Conservation (phyloP, 345 rosid genomes). For the Sonneratia caseolaris region DNA sequence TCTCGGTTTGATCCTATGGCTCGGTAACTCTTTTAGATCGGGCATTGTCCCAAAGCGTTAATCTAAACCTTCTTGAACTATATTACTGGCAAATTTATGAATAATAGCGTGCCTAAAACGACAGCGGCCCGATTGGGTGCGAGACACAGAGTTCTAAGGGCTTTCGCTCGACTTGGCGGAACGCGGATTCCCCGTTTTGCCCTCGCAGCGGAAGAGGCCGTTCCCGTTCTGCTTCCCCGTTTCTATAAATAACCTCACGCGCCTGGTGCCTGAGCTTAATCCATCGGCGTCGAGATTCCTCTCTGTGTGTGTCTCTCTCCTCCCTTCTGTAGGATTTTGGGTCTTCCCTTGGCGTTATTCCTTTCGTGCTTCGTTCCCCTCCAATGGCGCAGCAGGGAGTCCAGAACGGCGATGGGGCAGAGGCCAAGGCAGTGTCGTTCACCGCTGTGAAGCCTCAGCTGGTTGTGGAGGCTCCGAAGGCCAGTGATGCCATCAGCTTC, state of each 20-base stretch:
- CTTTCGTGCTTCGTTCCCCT: neutral
- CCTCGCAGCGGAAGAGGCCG: constrained; percentile 33
- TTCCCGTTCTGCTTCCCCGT: constrained; percentile 42
- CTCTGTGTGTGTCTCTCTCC: neutral
- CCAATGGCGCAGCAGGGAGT: constrained; percentile 48
- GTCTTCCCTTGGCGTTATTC: neutral
- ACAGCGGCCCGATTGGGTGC: neutral
- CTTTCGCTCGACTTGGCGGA: neutral
- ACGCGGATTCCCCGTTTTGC: constrained; percentile 2
- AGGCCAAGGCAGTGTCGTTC: constrained; percentile 35
- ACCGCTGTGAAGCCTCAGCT: constrained; percentile 58
- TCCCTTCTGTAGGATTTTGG: neutral
- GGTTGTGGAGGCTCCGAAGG: constrained; percentile 72
- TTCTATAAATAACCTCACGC: constrained; percentile 28
- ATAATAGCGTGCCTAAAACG: neutral
- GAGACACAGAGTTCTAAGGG: constrained; percentile 3
- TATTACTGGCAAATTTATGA: no score
- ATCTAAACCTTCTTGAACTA: no score
- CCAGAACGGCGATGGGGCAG: constrained; percentile 42
- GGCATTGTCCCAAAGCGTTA: no score
- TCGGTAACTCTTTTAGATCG: no score
- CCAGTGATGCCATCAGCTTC: constrained; percentile 64
- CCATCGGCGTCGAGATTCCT: constrained; percentile 8
- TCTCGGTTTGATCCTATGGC: no score
- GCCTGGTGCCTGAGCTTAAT: neutral